These are phyloP conservation scores for Trypanosoma melophagium DNA, from an alignment of 208 protist genomes.

Conservation along the genomic window DNA sequence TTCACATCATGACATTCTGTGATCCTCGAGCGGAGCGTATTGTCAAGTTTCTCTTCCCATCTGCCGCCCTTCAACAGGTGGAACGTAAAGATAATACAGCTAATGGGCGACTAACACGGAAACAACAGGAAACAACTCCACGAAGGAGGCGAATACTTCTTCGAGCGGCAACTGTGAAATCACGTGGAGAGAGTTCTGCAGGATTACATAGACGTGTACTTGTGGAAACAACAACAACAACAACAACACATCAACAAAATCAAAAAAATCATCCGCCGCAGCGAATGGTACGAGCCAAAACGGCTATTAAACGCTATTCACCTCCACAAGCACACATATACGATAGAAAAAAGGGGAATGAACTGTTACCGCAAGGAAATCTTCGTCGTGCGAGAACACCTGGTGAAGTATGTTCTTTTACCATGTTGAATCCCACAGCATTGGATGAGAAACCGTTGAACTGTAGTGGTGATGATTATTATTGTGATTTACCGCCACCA, in stretches of 20 bases:
- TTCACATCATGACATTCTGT: conserved; percentile 67
- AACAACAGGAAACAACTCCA: not conserved
- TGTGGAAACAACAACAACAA: conserved; percentile 9
- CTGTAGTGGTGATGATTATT: not conserved
- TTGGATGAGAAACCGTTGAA: not conserved
- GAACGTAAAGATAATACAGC: not conserved
- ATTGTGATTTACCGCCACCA: too few species aligned
- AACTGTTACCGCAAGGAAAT: not conserved
- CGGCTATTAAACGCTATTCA: conserved; percentile 13
- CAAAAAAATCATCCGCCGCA: conserved; percentile 5
- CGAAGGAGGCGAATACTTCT: conserved; percentile 1
- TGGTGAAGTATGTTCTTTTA: not conserved
- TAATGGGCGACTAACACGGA: not conserved
- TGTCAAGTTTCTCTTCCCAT: conserved; percentile 66
- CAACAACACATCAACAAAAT: not conserved
- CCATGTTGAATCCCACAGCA: not conserved
- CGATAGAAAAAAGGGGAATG: not conserved
- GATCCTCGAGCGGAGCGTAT: conserved; percentile 58
- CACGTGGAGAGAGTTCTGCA: conserved; percentile 5
- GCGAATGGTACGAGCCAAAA: conserved; percentile 6
- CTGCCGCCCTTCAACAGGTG: conserved; percentile 26
- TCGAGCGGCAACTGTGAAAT: not conserved
- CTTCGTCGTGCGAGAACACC: not conserved
- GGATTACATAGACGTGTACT: conserved; percentile 6
- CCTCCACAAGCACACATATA: not conserved